Evolutionary conservation across 2,329 filamentous ascomycete species (phyloP).

Genomic region (Exophiala xenobiotica): DNA sequence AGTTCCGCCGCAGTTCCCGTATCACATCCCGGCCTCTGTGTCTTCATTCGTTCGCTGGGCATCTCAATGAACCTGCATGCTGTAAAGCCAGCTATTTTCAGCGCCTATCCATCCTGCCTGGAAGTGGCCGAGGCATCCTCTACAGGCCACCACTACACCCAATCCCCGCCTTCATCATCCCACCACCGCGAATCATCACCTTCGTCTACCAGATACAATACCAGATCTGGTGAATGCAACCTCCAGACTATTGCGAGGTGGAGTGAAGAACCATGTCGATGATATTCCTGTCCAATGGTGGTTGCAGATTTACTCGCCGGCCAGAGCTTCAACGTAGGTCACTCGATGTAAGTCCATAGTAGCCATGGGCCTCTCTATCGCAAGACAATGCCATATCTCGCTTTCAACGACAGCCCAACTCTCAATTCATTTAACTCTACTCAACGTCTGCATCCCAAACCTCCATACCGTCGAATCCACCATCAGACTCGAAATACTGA

Average conservation of each 20-base stretch:
- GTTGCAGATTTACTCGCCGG: slow-evolving; percentile 8
- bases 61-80: slow-evolving; percentile 3
- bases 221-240: slow-evolving; percentile 16
- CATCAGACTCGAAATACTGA: neutral
- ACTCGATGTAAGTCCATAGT: slow-evolving; percentile 4
- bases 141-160: too few relatives aligned
- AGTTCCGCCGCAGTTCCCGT: slow-evolving; percentile 8
- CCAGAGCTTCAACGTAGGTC: slow-evolving; percentile 7
- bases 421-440: neutral
- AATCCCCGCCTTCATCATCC: slow-evolving; percentile 11
- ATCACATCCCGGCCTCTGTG: slow-evolving; percentile 18
- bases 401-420: slow-evolving; percentile 6
- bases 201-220: slow-evolving; percentile 4
- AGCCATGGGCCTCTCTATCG: neutral
- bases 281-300: slow-evolving; percentile 13
- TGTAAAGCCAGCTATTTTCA: slow-evolving; percentile 15
- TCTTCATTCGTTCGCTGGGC: slow-evolving; percentile 15
- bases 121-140: neutral
- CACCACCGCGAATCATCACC: slow-evolving; percentile 18
- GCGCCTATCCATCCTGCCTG: slow-evolving; percentile 13
- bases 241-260: slow-evolving; percentile 16
- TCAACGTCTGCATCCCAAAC: slow-evolving; percentile 1
- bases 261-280: neutral
- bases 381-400: slow-evolving; percentile 8
- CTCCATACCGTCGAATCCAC: neutral